Base-by-base conservation (phyloP, 192 early-diverging fungal species). In the Backusella tuberculispora region DNA sequence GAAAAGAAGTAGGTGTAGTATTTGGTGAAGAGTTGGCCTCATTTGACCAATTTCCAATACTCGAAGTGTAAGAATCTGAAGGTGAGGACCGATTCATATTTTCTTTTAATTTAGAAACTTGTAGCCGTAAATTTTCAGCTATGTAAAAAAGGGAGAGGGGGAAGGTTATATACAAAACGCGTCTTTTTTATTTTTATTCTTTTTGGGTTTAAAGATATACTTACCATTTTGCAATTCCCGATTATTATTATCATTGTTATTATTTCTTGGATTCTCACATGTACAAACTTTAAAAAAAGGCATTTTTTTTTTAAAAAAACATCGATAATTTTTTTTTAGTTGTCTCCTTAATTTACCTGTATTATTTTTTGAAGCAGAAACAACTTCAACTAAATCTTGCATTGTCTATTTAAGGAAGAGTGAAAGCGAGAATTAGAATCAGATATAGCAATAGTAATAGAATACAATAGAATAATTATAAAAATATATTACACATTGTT, bases 361-460 rank as follows among this genome's bases (percentile, higher is more conserved):
- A 12, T 10, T 60, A 9, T 60, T 60, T 26, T 19, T 9, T 21
- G 46, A 53, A 5, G 53, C 47, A 26, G 72, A 48, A 24, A 75
- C n/a, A 24, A 75, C 66, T 24, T 67, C 37, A 17, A 66, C 45
- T 26, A 75, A 21, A 24, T 75, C 74, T 68, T 75, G 74, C 66
- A 75, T 75, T 75, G 63, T 44, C 74, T 75, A 75, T 66, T 53
- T 6, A 47, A 40, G 44, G 19, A 60, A 34, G 21, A 26, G 26
- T 21, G 19, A 60, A 13, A 60, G 24, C 17, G 50, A 34, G 29
- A 34, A 34, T 34, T 34, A 34, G 2, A 34, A 21, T 56, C 9
- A 24, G 9, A 19, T 0, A 56, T 10, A 56, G 9, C 1, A 21
- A 21, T 10, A 24, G 21, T 41, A 40, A n/a, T 3, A 5, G 29